These are phyloP conservation scores for Polyporus arcularius DNA, from an alignment of 768 basidiomycete genomes.

Conservation along the genomic window DNA sequence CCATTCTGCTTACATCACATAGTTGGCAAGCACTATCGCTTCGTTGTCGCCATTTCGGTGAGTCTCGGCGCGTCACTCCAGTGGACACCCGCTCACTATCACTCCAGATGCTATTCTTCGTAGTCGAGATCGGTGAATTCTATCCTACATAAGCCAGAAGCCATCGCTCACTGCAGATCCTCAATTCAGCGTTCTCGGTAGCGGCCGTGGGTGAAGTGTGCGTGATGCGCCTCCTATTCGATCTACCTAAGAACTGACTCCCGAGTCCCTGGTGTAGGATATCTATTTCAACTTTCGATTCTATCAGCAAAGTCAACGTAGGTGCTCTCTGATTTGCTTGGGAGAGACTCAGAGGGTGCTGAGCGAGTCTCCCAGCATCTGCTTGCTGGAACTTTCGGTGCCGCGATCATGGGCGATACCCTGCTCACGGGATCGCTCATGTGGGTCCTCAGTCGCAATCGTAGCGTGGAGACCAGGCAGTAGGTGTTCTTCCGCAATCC, in stretches of 20 bases:
- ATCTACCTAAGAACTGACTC: not conserved
- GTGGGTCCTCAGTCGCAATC: not conserved
- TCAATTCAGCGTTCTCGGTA: not conserved
- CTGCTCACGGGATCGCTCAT: conserved; percentile 11
- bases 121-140: not conserved
- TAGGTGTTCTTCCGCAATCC: not conserved
- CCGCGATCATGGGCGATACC: conserved; percentile 2
- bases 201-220: not conserved
- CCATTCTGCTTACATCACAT: not conserved
- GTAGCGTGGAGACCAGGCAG: not conserved
- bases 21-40: conserved; percentile 8
- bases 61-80: not conserved
- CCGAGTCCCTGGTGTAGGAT: not conserved
- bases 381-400: not conserved
- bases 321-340: not conserved
- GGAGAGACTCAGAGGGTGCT: not conserved
- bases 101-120: not conserved
- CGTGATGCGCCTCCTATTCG: not conserved
- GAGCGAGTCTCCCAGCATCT: not conserved
- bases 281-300: not conserved
- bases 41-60: conserved; percentile 1
- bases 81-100: not conserved
- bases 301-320: conserved; percentile 3
- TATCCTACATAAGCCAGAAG: too few relatives aligned
- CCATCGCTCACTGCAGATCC: not conserved